Evolutionary conservation across 2,329 filamentous ascomycete genomes (phyloP), one percentile per base, ranked within the genome.

Genomic region (Colletotrichum acutatum): DNA sequence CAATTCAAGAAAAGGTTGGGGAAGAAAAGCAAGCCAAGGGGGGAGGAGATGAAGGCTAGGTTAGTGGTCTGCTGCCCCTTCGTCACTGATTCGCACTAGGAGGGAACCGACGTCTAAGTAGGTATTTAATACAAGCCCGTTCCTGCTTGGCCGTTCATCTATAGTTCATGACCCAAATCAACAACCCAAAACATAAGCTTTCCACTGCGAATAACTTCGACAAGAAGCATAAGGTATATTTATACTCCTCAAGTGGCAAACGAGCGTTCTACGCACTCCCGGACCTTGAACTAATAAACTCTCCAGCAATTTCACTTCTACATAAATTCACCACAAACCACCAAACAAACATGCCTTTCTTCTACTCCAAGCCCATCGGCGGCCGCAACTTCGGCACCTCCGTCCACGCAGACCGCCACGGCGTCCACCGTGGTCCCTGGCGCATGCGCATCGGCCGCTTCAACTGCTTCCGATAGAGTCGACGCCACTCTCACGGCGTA

Each of bases 321-420:
- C 12, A 19, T 24, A 28, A 1, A 14, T 37, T 22, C 52, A 34
- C 11, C 9, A 34, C 24, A 57, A 53, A n/a, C 30, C 6, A 64
- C 6, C 59, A 28, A 28, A 59, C 37, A 30, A 24, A 22, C 28
- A 88, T 88, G 86, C 85, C 83, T 70, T 79, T 89, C 69, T 86
- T 85, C 79, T 88, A 84, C 77, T 80, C 80, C 66, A 88, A 86
- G 76, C 78, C 79, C 62, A 66, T 89, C 74, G 87, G 87, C 74
- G 83, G 84, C 65, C 83, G 84, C 42, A 86, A 86, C 76, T 84
- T 88, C 75, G 87, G 87, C 74, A 88, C 87, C 42, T 87, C 81
- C 77, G 80, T 89, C 66, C 81, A 82, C 42, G 85, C 84, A 24
- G 82, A 85, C 77, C 82, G 82, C 12, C 79, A 86, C 74, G 87